A percentile compares a stretch with the other conserved stretches of the same genome.
Conservation (phyloP, 2,329 filamentous ascomycete genomes). For the Colletotrichum zoysiae region DNA sequence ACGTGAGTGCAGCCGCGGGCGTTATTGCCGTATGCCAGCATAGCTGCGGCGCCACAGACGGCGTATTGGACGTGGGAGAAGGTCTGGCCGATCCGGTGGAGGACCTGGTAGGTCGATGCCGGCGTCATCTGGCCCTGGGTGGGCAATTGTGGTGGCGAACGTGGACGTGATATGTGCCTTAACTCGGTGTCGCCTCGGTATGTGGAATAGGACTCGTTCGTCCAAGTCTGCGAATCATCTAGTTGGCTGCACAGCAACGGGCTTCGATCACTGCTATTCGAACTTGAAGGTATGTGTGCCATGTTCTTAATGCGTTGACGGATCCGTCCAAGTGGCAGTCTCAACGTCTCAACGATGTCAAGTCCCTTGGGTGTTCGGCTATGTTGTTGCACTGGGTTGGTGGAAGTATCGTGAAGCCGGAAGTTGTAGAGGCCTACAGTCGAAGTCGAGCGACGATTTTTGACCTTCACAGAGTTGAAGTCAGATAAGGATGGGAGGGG, state of each 20-base stretch:
- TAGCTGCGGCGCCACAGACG: conserved; percentile 59
- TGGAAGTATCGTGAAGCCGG: neutral
- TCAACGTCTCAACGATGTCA: neutral
- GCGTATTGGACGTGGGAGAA: conserved; percentile 61
- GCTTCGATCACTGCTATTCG: neutral
- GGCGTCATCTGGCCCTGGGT: conserved; percentile 44
- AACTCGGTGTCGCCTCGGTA: too few species aligned
- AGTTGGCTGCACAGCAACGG: neutral
- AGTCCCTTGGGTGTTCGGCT: neutral
- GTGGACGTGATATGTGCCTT: neutral
- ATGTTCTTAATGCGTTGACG: neutral
- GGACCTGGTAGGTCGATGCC: conserved; percentile 52
- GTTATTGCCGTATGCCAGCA: conserved; percentile 58
- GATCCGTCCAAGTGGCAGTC: neutral
- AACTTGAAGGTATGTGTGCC: neutral
- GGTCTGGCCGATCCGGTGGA: conserved; percentile 52
- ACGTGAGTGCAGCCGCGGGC: conserved; percentile 49
- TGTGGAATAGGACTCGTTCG: neutral
- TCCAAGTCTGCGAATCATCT: neutral
- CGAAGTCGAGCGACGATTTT: neutral
- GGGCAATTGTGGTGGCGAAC: neutral
- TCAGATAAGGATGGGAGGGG: neutral
- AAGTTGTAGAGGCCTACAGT: neutral
- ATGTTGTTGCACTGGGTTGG: too few species aligned
- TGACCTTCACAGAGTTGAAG: neutral